Evolutionary conservation across 345 rosid species (phyloP), one percentile per base, ranked within the genome.

Genomic region (Excoecaria agallocha): DNA sequence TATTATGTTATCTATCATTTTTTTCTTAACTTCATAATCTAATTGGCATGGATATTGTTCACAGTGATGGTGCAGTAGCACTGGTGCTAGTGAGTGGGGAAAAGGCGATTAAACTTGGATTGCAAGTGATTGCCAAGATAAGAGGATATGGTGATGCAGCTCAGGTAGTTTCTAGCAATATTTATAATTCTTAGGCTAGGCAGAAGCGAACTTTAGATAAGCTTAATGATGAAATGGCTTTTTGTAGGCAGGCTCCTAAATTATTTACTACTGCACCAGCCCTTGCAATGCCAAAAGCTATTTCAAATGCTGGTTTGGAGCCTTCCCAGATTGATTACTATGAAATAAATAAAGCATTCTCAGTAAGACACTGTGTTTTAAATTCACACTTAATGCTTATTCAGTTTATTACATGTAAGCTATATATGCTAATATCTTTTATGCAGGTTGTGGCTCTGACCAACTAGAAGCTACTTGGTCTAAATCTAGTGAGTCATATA

Each of bases 271-370:
- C 83, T 12, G 43, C 83, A 48, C 83, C 83, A 16, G 77, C 83
- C 37, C 75, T 80, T 55, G 83, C 80, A 2, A 76, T 80, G 30
- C 83, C 83, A 6, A 72, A 76, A 71, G 83, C 83, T 62, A 72
- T 80, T 54, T 72, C 80, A 38, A 72, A 76, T 61, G 80, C 83
- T 52, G 80, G 75, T 72, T 54, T 80, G 63, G 77, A 76, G 7
- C 67, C 70, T 35, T 76, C 74, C 58, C 77, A 68, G 67, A 64
- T 80, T 20, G 74, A 76, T 64, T 76, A 67, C 70, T 80, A 68
- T 49, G 83, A 80, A 72, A 80, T 80, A 61, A 80, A 80, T 48
- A 80, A 80, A 72, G 83, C 83, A 8, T 80, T 80, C 63, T 72
- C 80, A 19, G 79, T 79, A 71, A 79, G 76, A 25, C 12, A 37